phyloP scores from a whole-genome alignment of 305 asterid genomes.

The Petunia hybrid region DNA sequence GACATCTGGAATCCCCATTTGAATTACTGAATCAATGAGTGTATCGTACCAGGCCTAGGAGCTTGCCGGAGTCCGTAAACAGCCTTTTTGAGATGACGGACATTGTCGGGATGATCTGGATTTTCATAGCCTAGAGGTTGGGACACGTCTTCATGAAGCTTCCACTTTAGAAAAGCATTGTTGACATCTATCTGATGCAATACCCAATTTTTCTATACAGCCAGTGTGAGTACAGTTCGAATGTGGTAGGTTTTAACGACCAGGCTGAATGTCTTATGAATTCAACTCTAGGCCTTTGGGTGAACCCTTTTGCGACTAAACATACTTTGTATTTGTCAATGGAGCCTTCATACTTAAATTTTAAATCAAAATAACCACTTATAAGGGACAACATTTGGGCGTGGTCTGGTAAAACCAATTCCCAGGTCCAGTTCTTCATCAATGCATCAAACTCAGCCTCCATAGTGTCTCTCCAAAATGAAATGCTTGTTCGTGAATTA shows the following conservation, averaged over 20 bases:
- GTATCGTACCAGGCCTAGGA: background rate
- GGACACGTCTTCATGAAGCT: background rate
- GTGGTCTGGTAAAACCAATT: background rate
- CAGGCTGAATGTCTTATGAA: background rate
- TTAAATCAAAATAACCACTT: background rate
- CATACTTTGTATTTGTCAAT: background rate
- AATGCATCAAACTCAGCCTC: background rate
- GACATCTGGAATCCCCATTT: background rate
- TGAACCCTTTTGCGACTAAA: background rate
- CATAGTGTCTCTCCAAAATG: background rate
- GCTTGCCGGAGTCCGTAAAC: background rate
- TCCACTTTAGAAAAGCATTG: background rate
- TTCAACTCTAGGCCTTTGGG: background rate
- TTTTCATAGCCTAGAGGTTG: background rate
- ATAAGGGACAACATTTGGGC: background rate
- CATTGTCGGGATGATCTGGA: background rate
- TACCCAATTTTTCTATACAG: background rate
- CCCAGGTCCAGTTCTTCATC: background rate
- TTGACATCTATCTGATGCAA: background rate
- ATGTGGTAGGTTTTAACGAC: background rate
- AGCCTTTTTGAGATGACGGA: constrained; percentile 6
- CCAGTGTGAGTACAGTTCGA: background rate
- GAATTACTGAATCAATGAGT: background rate
- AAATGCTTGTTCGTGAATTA: background rate
- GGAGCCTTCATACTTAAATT: background rate